These are phyloP conservation scores for Boletus rex-veris DNA, from an alignment of 768 basidiomycete species.

Conservation along the genomic window DNA sequence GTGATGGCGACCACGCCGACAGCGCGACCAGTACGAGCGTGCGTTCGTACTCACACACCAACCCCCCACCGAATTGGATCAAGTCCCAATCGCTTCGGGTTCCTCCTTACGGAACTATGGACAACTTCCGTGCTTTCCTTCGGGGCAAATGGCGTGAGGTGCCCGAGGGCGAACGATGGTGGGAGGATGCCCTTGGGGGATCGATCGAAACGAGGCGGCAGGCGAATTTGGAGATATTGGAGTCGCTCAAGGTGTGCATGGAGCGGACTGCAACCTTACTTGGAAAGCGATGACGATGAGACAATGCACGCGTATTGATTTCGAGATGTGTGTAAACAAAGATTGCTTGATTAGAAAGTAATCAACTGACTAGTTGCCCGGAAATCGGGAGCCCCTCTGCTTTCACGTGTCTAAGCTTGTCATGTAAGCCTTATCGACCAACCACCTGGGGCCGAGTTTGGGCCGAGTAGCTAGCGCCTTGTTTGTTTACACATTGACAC, in stretches of 20 bases:
- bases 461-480: too few relatives aligned
- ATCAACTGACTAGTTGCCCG: too few relatives aligned
- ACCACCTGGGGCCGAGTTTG: too few relatives aligned
- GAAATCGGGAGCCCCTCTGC: too few relatives aligned
- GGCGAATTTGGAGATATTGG: slow-evolving; percentile 24
- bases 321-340: too few relatives aligned
- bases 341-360: too few relatives aligned
- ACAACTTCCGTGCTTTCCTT: slow-evolving; percentile 39
- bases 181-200: slow-evolving; percentile 57
- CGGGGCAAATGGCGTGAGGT: slow-evolving; percentile 63
- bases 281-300: neutral
- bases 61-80: slow-evolving; percentile 30
- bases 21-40: neutral
- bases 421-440: too few relatives aligned
- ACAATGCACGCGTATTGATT: too few relatives aligned
- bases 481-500: too few relatives aligned
- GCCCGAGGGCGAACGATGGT: slow-evolving; percentile 60
- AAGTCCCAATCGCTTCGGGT: slow-evolving; percentile 24
- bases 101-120: slow-evolving; percentile 19
- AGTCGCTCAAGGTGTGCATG: slow-evolving; percentile 21
- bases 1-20: too few relatives aligned
- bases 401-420: too few relatives aligned
- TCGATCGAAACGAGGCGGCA: slow-evolving; percentile 38
- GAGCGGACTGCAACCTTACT: slow-evolving; percentile 17
- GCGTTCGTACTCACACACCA: slow-evolving; percentile 33